A percentile compares a stretch with the other conserved stretches of the same genome.
Conservation (phyloP, 2,329 filamentous ascomycete species). For the Diaporthe nobilis region DNA sequence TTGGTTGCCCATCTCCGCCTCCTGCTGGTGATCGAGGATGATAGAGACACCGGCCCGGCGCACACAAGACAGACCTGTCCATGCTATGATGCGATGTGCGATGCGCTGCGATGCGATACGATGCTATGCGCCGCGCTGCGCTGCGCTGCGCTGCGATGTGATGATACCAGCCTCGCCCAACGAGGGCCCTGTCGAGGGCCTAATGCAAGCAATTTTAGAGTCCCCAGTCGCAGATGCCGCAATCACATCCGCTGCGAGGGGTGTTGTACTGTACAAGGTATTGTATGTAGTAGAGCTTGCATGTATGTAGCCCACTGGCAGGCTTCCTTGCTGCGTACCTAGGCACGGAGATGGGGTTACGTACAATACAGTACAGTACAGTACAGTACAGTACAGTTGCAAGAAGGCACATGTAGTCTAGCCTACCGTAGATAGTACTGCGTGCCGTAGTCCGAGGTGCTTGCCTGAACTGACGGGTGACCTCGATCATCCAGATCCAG, state of each 20-base stretch:
- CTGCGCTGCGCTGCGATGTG: neutral
- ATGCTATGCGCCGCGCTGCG: neutral
- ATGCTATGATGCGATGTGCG: neutral
- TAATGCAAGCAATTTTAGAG: slow-evolving; percentile 36
- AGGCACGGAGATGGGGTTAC: neutral
- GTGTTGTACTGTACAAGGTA: neutral
- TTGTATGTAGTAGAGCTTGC: neutral
- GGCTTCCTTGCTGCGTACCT: neutral
- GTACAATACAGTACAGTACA: too few relatives aligned
- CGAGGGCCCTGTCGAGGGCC: slow-evolving; percentile 25
- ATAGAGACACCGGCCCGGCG: slow-evolving; percentile 1
- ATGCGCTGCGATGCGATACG: neutral
- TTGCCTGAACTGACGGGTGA: neutral
- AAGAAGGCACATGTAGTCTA: neutral
- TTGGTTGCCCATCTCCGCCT: neutral
- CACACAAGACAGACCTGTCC: neutral
- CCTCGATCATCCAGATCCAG: slow-evolving; percentile 23
- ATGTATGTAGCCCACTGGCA: neutral
- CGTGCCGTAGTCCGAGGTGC: neutral
- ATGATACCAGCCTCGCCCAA: slow-evolving; percentile 6
- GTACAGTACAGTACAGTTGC: neutral
- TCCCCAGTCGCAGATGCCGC: slow-evolving; percentile 26
- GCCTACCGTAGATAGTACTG: neutral
- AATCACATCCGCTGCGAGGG: slow-evolving; percentile 22
- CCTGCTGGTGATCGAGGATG: slow-evolving; percentile 8